phyloP scores from a whole-genome alignment of 1,284 basidiomycete species.

The Tilletiopsis washingtonensis region DNA sequence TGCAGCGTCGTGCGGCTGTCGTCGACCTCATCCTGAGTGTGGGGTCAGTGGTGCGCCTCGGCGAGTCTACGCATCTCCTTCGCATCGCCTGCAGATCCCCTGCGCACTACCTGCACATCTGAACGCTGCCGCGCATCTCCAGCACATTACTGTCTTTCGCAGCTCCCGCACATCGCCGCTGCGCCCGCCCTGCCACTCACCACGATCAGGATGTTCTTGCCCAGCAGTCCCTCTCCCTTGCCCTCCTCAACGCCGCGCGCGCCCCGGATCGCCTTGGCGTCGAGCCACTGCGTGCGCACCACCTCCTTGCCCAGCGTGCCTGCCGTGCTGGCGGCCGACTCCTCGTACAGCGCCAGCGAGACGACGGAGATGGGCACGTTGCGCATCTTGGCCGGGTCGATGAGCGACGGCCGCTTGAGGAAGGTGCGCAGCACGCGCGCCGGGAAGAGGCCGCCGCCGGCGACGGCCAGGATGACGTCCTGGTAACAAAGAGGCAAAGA shows the following conservation, averaged over 20 bases:
- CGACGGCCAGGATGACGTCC: slow-evolving; percentile 31
- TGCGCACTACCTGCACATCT: too few relatives aligned
- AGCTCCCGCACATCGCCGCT: too few relatives aligned
- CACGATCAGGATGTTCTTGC: slow-evolving; percentile 46
- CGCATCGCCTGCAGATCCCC: too few relatives aligned
- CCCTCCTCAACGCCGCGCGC: slow-evolving; percentile 28
- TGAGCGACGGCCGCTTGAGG: slow-evolving; percentile 34
- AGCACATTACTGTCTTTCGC: too few relatives aligned
- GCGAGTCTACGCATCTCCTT: too few relatives aligned
- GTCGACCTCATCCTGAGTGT: slow-evolving; percentile 44
- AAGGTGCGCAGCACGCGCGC: slow-evolving; percentile 46
- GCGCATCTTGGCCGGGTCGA: slow-evolving; percentile 35
- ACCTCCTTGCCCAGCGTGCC: slow-evolving; percentile 43
- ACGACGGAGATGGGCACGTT: slow-evolving; percentile 47
- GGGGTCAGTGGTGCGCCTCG: too few relatives aligned
- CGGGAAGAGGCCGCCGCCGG: slow-evolving; percentile 45
- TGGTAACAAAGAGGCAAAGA: too few relatives aligned
- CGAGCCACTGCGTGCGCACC: slow-evolving; percentile 46
- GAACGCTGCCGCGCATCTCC: too few relatives aligned
- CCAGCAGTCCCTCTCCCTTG: slow-evolving; percentile 39
- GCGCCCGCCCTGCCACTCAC: slow-evolving; percentile 2
- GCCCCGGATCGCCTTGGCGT: slow-evolving; percentile 20
- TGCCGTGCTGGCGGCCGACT: slow-evolving; percentile 28
- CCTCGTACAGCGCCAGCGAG: slow-evolving; percentile 45
- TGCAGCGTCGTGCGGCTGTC: slow-evolving; percentile 45